Base-by-base conservation (phyloP, 208 protist species). In the Trypanosoma avium region DNA sequence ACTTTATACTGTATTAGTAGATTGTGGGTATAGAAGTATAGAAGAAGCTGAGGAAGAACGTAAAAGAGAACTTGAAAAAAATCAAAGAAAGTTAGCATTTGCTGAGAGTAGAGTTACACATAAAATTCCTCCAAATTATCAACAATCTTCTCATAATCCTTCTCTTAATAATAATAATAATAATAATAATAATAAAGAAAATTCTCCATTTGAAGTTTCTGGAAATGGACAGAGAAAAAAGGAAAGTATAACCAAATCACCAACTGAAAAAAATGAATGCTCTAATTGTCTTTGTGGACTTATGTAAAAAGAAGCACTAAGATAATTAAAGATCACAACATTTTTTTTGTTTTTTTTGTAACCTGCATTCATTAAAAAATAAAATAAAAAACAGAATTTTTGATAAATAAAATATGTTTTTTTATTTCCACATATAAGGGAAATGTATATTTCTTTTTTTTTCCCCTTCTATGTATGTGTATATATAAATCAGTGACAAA, bases 11-110 rank as follows among this genome's bases (percentile, higher is more conserved):
- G 80, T 94, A 2, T 48, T 94, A 1, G 70, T 88, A 29, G 61
- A 87, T 57, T 88, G 80, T 24, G 85, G 85, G 2, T 92, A 94
- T 49, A 74, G 77, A 15, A 83, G 12, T 36, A 13, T 36, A 19
- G 47, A 61, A 38, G 64, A 52, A 21, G 47, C 55, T 12, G 24
- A 56, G 26, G n/a, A 24, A 9, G n/a, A 33, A 21, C 62, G 52
- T 21, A 17, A 2, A 15, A 7, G 8, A 30, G 30, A 59, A 17
- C 35, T 58, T 10, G 0, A 52, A 36, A 36, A 40, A 8, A 67
- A 50, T 24, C 61, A 67, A 35, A 5, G 12, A n/a, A 56, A 30
- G 17, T 17, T 59, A 21, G 38, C 32, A 22, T 26, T 21, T 19
- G 27, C 21, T 3, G 61, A 59, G 36, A 4, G 10, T n/a, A 45